Evolutionary conservation across 2,329 filamentous ascomycete species (phyloP), one percentile per base, ranked within the genome.

Genomic region (Fusarium tanahbumbuense): DNA sequence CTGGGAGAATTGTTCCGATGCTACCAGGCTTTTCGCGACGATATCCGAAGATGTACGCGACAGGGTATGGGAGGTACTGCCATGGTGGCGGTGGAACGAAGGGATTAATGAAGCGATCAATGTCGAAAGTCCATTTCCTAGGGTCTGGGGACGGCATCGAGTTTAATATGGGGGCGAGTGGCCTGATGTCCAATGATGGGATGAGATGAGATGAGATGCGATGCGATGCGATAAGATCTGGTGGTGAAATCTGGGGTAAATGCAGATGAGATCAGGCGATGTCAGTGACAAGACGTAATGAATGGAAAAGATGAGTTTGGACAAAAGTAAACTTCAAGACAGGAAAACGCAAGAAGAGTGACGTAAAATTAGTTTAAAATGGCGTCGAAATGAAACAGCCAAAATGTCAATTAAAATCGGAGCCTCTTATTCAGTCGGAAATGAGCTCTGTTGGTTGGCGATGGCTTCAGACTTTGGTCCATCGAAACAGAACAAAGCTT

Each of bases 71-170:
- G 2, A 97, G 76, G 46, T 83, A 81, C 28, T 86, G 81, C 77
- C 93, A 86, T 72, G 87, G 88, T 42, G 91, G 90, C 16, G 86
- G 82, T 11, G 92, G 92, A 25, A 97, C 76, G 64, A 89, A 84
- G 5, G 86, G 91, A 77, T 95, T 93, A 53, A 97, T 77, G 76
- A 91, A 88, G n/a, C 80, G 81, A 83, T 97, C 94, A 68, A 97
- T 87, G 80, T 96, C 88, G 79, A 97, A 89, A 75, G 90, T 84
- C 81, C 84, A 86, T 34, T 67, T 67, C 22, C 42, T 71, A 1
- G 71, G 73, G 18, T 71, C 30, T 32, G 64, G 58, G 18, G 68
- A 56, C 45, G 71, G 57, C 62, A 75, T 72, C 18, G 42, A n/a
- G 37, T 18, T 18, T 53, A 60, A 11, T 28, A 18, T 30, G 16